A percentile compares a stretch with the other conserved stretches of the same genome.
Conservation (phyloP, 352 stramenopile species). For the Albugo candida region DNA sequence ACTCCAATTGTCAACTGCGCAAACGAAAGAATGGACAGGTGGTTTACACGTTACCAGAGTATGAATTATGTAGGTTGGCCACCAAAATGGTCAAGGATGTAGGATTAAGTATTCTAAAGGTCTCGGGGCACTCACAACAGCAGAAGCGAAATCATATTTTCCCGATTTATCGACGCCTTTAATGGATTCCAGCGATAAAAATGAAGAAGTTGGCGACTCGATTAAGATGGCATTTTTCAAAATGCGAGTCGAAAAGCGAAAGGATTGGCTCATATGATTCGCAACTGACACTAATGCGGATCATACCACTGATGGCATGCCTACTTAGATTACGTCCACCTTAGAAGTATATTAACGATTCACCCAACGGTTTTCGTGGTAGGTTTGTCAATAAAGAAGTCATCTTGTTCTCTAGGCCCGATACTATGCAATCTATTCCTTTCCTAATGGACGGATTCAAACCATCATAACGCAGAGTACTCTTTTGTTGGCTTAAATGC, state of each 20-base stretch:
- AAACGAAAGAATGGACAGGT: slow-evolving; percentile 66
- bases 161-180: slow-evolving; percentile 84
- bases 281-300: slow-evolving; percentile 79
- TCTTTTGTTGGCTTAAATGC: slow-evolving; percentile 96
- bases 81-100: slow-evolving; percentile 85
- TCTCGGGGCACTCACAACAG: slow-evolving; percentile 93
- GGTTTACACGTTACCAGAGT: slow-evolving; percentile 97
- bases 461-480: slow-evolving; percentile 95
- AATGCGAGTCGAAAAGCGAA: slow-evolving; percentile 88
- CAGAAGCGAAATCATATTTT: slow-evolving; percentile 97
- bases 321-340: slow-evolving; percentile 76
- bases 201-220: slow-evolving; percentile 67
- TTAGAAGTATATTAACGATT: background rate
- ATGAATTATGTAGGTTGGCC: slow-evolving; percentile 81
- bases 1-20: slow-evolving; percentile 96
- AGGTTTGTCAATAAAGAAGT: slow-evolving; percentile 98
- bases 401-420: slow-evolving; percentile 95
- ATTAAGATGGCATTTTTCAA: slow-evolving; percentile 98
- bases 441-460: slow-evolving; percentile 95
- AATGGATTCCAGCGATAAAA: slow-evolving; percentile 86
- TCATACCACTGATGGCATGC: slow-evolving; percentile 82
- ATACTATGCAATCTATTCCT: slow-evolving; percentile 94
- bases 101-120: slow-evolving; percentile 99
- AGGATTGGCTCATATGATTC: slow-evolving; percentile 88
- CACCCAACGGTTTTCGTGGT: slow-evolving; percentile 2